Evolutionary conservation across 768 basidiomycete species (phyloP).

Genomic region (Daedaleopsis sinensis): DNA sequence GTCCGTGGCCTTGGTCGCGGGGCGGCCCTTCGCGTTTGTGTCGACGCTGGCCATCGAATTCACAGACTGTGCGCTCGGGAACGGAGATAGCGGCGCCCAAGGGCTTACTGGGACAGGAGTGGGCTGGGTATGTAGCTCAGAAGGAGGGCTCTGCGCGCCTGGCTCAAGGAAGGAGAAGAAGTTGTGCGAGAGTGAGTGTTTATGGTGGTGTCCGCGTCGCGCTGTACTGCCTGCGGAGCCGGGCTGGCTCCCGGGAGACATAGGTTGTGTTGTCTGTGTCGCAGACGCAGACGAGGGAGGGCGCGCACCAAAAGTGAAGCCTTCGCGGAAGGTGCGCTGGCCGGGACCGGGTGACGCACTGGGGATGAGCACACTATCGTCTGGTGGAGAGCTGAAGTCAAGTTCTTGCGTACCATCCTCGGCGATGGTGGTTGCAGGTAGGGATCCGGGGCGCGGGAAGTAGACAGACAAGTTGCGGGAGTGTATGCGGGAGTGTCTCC

Average conservation of each 20-base stretch:
- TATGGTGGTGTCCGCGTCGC: slow-evolving; percentile 84
- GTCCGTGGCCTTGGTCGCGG: slow-evolving; percentile 7
- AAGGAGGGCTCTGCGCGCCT: slow-evolving; percentile 36
- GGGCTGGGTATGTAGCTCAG: slow-evolving; percentile 58
- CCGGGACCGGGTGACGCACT: slow-evolving; percentile 43
- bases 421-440: slow-evolving; percentile 60
- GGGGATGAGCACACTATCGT: slow-evolving; percentile 45
- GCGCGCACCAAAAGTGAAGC: slow-evolving; percentile 68
- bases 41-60: slow-evolving; percentile 5
- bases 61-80: slow-evolving; percentile 22
- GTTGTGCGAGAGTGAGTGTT: slow-evolving; percentile 92
- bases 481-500: slow-evolving; percentile 73
- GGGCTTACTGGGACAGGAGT: slow-evolving; percentile 66
- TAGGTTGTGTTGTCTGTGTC: slow-evolving; percentile 7
- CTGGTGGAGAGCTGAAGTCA: slow-evolving; percentile 18
- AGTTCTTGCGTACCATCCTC: slow-evolving; percentile 67
- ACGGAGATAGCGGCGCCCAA: slow-evolving; percentile 62
- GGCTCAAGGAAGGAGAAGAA: slow-evolving; percentile 97
- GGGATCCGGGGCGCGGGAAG: slow-evolving; percentile 80
- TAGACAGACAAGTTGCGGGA: slow-evolving; percentile 91
- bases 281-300: slow-evolving; percentile 40
- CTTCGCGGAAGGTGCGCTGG: slow-evolving; percentile 48
- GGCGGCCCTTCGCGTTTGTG: slow-evolving; percentile 7
- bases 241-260: slow-evolving; percentile 28
- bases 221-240: slow-evolving; percentile 35